Base-by-base conservation (phyloP, 805 yeast species). In the Myxozyma geophila region DNA sequence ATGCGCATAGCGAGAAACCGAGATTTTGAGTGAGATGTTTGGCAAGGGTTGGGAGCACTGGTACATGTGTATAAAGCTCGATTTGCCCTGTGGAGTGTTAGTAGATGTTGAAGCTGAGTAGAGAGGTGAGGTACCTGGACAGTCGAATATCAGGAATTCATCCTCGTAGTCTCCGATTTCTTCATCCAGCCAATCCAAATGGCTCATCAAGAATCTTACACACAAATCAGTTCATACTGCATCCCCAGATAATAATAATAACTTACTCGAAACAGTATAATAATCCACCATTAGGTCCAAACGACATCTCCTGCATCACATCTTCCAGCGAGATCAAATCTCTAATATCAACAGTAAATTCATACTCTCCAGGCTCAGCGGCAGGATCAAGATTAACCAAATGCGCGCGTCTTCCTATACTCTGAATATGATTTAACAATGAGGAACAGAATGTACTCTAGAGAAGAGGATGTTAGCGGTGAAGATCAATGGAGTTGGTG, bases 371-470 rank as follows among this genome's bases (percentile, higher is more conserved):
- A 12, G 98, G 90, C 69, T 92, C 97, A 1, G 98, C 98, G 0
- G 98, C 98, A 4, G 99, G 99, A 77, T 93, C 98, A 58, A 93
- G 79, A 74, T 95, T 95, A 17, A 95, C 98, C 46, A 95, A 85
- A 76, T 95, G 98, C 1, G 97, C 98, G 43, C 96, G 80, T 67
- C 99, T 86, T 0, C 98, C 98, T 41, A 89, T 82, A 19, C 91
- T 82, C 75, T 92, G 96, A 87, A 95, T 89, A 75, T 93, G 89
- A 0, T 93, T 78, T 51, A 95, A 88, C 65, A 95, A 82, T 2
- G 96, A 81, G 72, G 90, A 89, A 78, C 98, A 93, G 73, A 93
- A 95, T 0, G 99, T 91, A 53, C 95, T 86, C 76, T 81, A 58
- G 17, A n/a, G 8, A 47, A 15, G 7, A 7, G 43, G 28, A 52